Conservation (phyloP, 1,139 yeast genomes). For the Yamadazyma trypodendri region DNA sequence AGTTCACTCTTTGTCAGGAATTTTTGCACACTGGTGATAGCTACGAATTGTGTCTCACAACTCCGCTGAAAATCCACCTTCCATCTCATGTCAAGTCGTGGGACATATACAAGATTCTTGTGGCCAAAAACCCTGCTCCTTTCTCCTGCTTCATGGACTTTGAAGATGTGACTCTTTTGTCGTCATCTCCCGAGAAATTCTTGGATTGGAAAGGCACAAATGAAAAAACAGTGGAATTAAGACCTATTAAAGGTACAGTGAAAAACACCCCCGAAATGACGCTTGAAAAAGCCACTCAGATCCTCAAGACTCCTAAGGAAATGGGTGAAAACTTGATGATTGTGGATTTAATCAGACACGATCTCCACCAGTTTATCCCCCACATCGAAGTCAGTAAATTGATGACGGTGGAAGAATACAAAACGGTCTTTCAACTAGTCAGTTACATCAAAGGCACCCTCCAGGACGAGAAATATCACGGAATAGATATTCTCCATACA, state of each 20-base stretch:
- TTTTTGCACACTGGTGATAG: slow-evolving; percentile 81
- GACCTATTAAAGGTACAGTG: slow-evolving; percentile 97
- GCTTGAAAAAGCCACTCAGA: slow-evolving; percentile 57
- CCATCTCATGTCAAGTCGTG: slow-evolving; percentile 57
- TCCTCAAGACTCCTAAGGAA: slow-evolving; percentile 85
- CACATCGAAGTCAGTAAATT: slow-evolving; percentile 71
- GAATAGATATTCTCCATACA: slow-evolving; percentile 73
- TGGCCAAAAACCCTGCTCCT: slow-evolving; percentile 84
- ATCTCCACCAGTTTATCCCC: slow-evolving; percentile 68
- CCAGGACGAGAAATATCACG: slow-evolving; percentile 43
- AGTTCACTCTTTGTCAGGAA: slow-evolving; percentile 66
- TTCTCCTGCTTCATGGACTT: slow-evolving; percentile 80
- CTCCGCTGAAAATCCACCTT: slow-evolving; percentile 62
- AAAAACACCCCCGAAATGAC: slow-evolving; percentile 55
- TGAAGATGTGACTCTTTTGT: slow-evolving; percentile 67
- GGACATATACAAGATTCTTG: slow-evolving; percentile 75
- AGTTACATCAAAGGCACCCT: slow-evolving; percentile 78
- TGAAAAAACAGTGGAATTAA: slow-evolving; percentile 56
- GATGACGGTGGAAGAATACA: slow-evolving; percentile 91
- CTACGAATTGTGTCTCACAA: slow-evolving; percentile 89
- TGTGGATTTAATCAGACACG: slow-evolving; percentile 93
- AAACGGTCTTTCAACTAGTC: slow-evolving; percentile 87
- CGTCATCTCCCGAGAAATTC: slow-evolving; percentile 95
- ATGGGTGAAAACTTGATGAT: slow-evolving; percentile 96
- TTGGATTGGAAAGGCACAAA: slow-evolving; percentile 64